These are phyloP conservation scores for Pseudogymnoascus sp. DNA, from an alignment of 2,329 filamentous ascomycete genomes.

Conservation along the genomic window DNA sequence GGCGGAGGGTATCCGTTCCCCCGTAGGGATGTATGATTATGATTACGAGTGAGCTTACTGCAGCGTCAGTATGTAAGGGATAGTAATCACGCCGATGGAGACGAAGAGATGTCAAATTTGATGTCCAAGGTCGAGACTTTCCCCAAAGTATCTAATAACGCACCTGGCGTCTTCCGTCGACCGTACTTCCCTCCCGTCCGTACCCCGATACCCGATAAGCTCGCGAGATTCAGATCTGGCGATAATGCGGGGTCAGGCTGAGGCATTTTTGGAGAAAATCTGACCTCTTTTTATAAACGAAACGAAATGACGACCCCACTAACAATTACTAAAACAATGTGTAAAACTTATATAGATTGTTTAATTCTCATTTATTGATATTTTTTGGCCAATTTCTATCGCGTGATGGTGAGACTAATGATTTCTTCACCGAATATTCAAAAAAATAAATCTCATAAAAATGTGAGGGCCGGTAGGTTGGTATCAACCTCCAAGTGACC, in stretches of 20 bases:
- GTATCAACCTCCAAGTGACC: neutral
- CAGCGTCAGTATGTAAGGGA: neutral
- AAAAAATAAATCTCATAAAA: neutral
- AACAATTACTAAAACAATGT: neutral
- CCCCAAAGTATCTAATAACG: neutral
- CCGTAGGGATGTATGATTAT: too few species aligned
- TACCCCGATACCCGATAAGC: neutral
- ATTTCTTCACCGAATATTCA: neutral
- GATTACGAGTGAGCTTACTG: neutral
- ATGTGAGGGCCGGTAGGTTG: neutral
- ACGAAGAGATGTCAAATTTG: neutral
- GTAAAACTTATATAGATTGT: neutral
- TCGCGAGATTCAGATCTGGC: conserved; percentile 4
- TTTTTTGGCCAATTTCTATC: neutral
- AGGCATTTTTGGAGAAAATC: neutral
- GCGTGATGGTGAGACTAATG: neutral
- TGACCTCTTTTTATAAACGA: neutral
- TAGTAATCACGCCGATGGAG: neutral
- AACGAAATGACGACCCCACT: neutral
- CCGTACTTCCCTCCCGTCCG: neutral
- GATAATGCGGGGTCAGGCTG: conserved; percentile 4
- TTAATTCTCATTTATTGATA: neutral
- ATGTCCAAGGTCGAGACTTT: neutral
- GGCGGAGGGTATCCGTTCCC: neutral
- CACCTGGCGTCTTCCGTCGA: neutral